Conservation (phyloP, 768 basidiomycete genomes). For the Boletus patriciae region DNA sequence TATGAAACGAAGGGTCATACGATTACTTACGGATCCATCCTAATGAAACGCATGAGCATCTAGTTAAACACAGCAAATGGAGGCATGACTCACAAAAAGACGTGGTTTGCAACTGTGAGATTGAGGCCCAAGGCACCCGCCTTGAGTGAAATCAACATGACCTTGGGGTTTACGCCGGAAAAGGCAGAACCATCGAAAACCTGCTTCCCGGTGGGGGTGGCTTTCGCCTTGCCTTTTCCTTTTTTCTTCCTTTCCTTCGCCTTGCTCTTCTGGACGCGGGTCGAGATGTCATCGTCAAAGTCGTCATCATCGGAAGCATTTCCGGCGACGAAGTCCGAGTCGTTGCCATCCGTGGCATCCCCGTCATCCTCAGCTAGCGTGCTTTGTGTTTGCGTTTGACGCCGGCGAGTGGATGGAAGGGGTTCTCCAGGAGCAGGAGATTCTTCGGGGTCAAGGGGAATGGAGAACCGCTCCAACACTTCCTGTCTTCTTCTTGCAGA, state of each 20-base stretch:
- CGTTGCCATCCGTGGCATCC: slow-evolving; percentile 28
- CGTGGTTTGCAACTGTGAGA: slow-evolving; percentile 86
- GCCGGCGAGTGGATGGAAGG: slow-evolving; percentile 8
- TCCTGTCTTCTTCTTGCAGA: slow-evolving; percentile 79
- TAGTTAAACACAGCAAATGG: background rate
- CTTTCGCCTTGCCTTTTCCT: slow-evolving; percentile 37
- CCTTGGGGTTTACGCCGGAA: slow-evolving; percentile 55
- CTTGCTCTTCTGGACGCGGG: slow-evolving; percentile 32
- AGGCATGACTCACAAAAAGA: slow-evolving; percentile 59
- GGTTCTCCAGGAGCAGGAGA: slow-evolving; percentile 18
- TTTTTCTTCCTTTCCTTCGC: slow-evolving; percentile 41
- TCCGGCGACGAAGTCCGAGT: slow-evolving; percentile 37
- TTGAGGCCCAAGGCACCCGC: slow-evolving; percentile 86
- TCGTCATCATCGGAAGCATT: slow-evolving; percentile 31
- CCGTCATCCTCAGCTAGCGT: slow-evolving; percentile 12
- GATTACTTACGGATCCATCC: slow-evolving; percentile 77
- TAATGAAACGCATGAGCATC: slow-evolving; percentile 29
- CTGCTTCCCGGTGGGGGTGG: slow-evolving; percentile 12
- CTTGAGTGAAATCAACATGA: slow-evolving; percentile 88
- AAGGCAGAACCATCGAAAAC: slow-evolving; percentile 23
- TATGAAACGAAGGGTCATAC: background rate
- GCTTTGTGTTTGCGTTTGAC: slow-evolving; percentile 6
- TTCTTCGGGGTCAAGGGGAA: slow-evolving; percentile 52
- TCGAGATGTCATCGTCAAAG: slow-evolving; percentile 32
- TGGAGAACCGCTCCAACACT: slow-evolving; percentile 68